These are phyloP conservation scores for Dichotomocladium elegans DNA, from an alignment of 371 early-diverging fungal genomes.

Conservation along the genomic window DNA sequence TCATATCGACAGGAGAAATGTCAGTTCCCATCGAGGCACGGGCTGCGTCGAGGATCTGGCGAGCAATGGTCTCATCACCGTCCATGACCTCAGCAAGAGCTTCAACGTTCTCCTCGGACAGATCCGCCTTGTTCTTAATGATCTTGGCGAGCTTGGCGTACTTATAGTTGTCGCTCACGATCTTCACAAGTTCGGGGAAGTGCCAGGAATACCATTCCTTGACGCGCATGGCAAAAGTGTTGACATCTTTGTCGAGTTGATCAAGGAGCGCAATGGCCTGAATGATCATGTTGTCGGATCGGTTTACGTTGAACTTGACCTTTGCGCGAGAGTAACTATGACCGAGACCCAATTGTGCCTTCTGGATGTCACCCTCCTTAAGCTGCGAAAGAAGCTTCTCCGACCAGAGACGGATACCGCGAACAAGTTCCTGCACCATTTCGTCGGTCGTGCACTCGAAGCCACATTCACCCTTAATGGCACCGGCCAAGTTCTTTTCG, in stretches of 20 bases:
- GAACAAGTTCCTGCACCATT: constrained; percentile 83
- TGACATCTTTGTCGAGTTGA: constrained; percentile 94
- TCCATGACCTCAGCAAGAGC: constrained; percentile 73
- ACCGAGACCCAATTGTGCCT: constrained; percentile 95
- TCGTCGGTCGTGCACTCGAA: constrained; percentile 79
- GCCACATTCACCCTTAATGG: constrained; percentile 77
- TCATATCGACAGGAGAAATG: constrained; percentile 90
- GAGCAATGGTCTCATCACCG: constrained; percentile 60
- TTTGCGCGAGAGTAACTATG: constrained; percentile 97
- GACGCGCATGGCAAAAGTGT: constrained; percentile 89
- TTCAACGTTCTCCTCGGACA: constrained; percentile 74
- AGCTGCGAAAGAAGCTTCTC: constrained; percentile 87
- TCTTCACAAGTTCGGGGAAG: constrained; percentile 97
- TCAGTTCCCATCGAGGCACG: constrained; percentile 95
- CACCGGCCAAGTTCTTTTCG: constrained; percentile 90
- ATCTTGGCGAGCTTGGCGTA: constrained; percentile 86
- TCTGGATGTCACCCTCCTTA: constrained; percentile 88
- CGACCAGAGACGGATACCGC: constrained; percentile 89
- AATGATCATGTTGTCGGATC: constrained; percentile 93
- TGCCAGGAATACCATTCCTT: constrained; percentile 99
- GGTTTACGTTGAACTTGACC: constrained; percentile 97
- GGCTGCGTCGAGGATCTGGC: constrained; percentile 90
- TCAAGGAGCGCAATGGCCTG: constrained; percentile 89
- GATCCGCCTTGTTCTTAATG: constrained; percentile 86
- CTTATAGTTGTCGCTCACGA: constrained; percentile 88